Conservation (phyloP, 306 rosid species). For the Trifolium repens region DNA sequence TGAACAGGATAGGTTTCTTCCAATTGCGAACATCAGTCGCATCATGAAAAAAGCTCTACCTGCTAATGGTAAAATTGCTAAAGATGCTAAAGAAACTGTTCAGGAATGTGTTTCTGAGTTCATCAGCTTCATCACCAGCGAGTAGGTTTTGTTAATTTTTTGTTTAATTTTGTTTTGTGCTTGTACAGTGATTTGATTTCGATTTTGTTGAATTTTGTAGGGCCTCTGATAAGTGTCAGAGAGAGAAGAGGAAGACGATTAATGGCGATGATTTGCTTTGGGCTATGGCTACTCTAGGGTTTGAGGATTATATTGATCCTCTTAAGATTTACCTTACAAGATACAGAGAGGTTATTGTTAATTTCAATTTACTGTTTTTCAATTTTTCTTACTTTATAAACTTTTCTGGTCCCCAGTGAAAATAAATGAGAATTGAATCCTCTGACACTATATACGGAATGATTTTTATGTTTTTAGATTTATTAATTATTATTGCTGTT, state of each 20-base stretch:
- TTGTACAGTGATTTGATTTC: not conserved
- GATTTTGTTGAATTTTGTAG: conserved; percentile 48
- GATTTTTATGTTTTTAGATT: not conserved
- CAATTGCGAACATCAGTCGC: conserved; percentile 91
- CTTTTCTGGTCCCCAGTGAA: conserved; percentile 30
- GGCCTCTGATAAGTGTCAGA: conserved; percentile 99
- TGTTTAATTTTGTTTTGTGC: not conserved
- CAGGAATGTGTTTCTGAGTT: conserved; percentile 98
- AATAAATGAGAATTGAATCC: conserved; percentile 17
- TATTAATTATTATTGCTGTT: conserved; percentile 1
- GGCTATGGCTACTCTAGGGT: conserved; percentile 96
- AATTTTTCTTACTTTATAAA: not conserved
- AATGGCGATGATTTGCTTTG: conserved; percentile 98
- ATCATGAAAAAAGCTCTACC: conserved; percentile 99
- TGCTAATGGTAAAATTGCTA: conserved; percentile 90
- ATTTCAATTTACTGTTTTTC: not conserved
- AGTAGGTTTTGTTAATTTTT: conserved; percentile 43
- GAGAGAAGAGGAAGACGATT: conserved; percentile 96
- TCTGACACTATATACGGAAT: not conserved
- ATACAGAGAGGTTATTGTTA: conserved; percentile 93
- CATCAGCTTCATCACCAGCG: conserved; percentile 97
- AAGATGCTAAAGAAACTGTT: conserved; percentile 96
- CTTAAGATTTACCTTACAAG: conserved; percentile 78
- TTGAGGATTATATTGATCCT: conserved; percentile 94
- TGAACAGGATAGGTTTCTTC: conserved; percentile 91